Base-by-base conservation (phyloP, 2,329 filamentous ascomycete genomes). In the Trichothecium sympodiale region DNA sequence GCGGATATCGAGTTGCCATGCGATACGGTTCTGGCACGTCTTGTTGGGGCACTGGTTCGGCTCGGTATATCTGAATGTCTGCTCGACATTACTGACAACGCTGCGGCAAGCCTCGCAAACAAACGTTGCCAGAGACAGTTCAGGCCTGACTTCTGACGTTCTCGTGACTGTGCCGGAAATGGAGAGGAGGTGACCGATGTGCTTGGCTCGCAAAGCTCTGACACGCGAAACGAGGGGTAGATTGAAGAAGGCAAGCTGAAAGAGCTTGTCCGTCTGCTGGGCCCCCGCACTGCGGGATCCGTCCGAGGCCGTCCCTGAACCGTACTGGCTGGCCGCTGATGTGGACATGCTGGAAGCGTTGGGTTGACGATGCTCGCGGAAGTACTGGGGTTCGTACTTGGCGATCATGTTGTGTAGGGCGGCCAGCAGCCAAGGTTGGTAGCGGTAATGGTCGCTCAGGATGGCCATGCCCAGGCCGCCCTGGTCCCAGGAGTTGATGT, bases 1-100 rank as follows among this genome's bases (percentile, higher is more conserved):
- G 30, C 86, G 74, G 51, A 98, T 95, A 49, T 98, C 89, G n/a
- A 98, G 64, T 45, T 87, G 79, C 91, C 91, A 98, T n/a, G 83
- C 86, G 39, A 80, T 66, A 17, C 91, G 80, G 62, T 98, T 98
- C 49, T 80, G 80, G 56, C 91, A 98, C 6, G 74, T 83, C 17
- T 67, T 56, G 53, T 96, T 96, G 8, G 91, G 89, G 48, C 91
- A 98, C 62, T 95, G 86, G 4, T 87, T 89, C 1, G 91, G 91
- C 55, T 98, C 91, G 0, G 89, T 95, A 60, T 95, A 98, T 52
- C 87, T 79, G 64, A 98, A 98, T 0, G 86, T 94, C 62, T 98
- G 91, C 60, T 98, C 91, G 18, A 98, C 80, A 53, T 95, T 93
- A 27, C 84, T 80, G 5, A 94, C 77, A 2, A 88, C 77, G 3